phyloP scores from a whole-genome alignment of 75 land plant species.

The Pinus tabuliformis region DNA sequence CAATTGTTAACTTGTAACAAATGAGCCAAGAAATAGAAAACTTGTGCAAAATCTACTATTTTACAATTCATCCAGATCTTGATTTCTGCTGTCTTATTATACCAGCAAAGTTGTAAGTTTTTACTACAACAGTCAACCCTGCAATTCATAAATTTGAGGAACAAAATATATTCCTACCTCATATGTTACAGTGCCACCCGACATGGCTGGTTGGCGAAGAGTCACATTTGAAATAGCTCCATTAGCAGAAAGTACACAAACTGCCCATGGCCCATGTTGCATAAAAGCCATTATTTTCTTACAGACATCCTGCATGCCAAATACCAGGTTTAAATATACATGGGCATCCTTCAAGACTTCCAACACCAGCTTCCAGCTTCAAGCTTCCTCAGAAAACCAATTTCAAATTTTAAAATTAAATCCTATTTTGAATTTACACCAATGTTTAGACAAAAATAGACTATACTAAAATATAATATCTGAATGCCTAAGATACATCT shows the following conservation, averaged over 20 bases:
- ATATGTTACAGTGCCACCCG: slow-evolving; percentile 53
- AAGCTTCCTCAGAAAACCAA: background rate
- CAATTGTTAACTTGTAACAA: too few relatives aligned
- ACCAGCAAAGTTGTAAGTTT: background rate
- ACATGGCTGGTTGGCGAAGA: slow-evolving; percentile 47
- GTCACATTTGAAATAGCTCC: slow-evolving; percentile 56
- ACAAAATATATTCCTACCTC: slow-evolving; percentile 25
- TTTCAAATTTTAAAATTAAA: background rate
- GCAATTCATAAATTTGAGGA: background rate
- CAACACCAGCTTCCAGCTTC: background rate
- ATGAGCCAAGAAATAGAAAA: background rate
- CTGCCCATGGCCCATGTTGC: slow-evolving; percentile 42
- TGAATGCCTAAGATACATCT: background rate
- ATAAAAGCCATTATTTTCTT: slow-evolving; percentile 47
- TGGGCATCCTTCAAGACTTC: background rate
- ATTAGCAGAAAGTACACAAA: slow-evolving; percentile 52
- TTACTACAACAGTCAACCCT: background rate
- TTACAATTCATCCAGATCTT: background rate
- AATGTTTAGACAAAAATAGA: background rate
- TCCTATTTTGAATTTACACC: background rate
- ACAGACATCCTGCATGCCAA: slow-evolving; percentile 42
- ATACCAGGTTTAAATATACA: background rate
- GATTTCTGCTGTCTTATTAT: background rate
- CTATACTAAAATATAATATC: background rate
- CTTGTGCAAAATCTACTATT: background rate